Evolutionary conservation across 179 eudicot species (phyloP).

Genomic region (Vitellaria paradoxa): DNA sequence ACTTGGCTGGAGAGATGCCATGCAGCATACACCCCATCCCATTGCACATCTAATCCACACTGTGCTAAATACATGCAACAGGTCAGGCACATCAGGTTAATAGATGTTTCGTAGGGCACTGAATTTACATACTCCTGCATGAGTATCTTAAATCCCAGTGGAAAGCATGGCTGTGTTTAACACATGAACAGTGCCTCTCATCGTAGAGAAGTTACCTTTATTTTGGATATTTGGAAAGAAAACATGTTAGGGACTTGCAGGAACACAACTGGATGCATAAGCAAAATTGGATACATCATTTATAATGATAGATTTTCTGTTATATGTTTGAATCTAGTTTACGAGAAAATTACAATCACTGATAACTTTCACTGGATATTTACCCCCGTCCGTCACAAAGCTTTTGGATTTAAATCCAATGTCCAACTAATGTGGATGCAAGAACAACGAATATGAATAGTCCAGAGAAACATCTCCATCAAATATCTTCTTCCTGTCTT

Average conservation of each 20-base stretch:
- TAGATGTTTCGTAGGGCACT: not conserved
- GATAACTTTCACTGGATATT: not conserved
- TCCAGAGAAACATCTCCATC: not conserved
- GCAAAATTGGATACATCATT: not conserved
- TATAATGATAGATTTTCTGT: not conserved
- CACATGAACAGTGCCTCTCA: not conserved
- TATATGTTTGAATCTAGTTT: not conserved
- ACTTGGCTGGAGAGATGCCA: not conserved
- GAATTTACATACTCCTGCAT: not conserved
- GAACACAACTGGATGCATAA: not conserved
- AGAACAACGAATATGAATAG: no score
- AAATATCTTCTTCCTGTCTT: not conserved
- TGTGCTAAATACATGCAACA: not conserved
- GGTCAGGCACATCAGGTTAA: not conserved
- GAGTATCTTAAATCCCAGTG: not conserved
- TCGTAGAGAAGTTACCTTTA: not conserved
- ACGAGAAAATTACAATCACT: not conserved
- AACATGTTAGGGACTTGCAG: not conserved
- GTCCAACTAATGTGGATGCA: no score
- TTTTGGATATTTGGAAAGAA: not conserved
- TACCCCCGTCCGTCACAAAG: not conserved
- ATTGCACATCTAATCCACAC: not conserved
- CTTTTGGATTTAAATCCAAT: not conserved
- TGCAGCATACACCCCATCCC: not conserved
- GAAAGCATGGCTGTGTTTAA: not conserved